Conservation (phyloP, 2,329 filamentous ascomycete genomes). For the Stagonosporopsis tanaceti region DNA sequence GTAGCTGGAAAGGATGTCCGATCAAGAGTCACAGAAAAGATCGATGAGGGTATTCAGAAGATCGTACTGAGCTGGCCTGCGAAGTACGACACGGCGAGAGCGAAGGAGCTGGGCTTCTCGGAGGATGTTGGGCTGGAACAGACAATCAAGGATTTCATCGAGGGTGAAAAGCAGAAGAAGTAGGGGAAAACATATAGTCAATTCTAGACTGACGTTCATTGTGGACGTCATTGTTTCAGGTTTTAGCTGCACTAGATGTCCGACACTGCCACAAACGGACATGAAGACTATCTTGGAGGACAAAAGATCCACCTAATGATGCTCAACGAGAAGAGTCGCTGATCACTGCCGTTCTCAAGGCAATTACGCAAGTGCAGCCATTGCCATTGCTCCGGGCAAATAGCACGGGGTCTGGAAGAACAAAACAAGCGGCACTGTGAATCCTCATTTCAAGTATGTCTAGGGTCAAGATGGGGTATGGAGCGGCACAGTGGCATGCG, state of each 20-base stretch:
- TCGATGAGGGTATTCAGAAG: slow-evolving; percentile 58
- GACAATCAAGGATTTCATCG: slow-evolving; percentile 56
- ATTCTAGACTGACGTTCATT: neutral
- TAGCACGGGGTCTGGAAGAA: too few species aligned
- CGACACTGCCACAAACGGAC: neutral
- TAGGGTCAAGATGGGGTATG: too few species aligned
- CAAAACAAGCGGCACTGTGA: too few species aligned
- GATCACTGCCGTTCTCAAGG: too few species aligned
- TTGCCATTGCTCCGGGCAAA: too few species aligned
- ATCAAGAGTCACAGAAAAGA: slow-evolving; percentile 60
- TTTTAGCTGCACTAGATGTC: neutral
- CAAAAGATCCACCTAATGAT: too few species aligned
- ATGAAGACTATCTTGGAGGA: too few species aligned
- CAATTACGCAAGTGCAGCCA: too few species aligned
- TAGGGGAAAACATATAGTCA: neutral
- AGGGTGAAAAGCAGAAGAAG: slow-evolving; percentile 33
- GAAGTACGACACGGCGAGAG: slow-evolving; percentile 64
- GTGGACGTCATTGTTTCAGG: too few species aligned
- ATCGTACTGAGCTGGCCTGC: slow-evolving; percentile 66
- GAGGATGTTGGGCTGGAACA: slow-evolving; percentile 58
- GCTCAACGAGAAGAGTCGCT: too few species aligned
- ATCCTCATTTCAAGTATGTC: too few species aligned
- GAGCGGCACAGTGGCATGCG: too few species aligned
- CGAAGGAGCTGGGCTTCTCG: slow-evolving; percentile 61
- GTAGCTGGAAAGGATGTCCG: slow-evolving; percentile 63